Evolutionary conservation across 352 stramenopile species (phyloP).

Genomic region (Pythium insidiosum): DNA sequence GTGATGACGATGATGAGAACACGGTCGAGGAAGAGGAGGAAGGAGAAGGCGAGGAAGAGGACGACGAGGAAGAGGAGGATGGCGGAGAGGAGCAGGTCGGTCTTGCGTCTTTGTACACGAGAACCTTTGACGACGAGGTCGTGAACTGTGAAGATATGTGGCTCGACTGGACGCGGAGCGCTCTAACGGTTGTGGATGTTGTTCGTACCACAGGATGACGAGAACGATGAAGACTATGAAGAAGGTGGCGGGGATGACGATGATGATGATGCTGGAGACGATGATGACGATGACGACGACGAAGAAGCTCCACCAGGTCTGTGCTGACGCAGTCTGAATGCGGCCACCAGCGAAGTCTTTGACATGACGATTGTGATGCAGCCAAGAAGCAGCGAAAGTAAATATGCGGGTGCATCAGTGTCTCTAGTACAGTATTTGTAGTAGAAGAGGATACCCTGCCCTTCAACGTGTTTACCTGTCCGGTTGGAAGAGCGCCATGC

Average conservation of each 20-base stretch:
- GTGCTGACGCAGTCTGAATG: too few species aligned
- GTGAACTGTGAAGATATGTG: not conserved
- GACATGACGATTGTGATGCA: conserved; percentile 6
- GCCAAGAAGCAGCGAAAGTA: conserved; percentile 71
- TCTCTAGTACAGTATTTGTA: conserved; percentile 19
- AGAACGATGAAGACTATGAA: conserved; percentile 36
- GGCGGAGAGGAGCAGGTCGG: conserved; percentile 35
- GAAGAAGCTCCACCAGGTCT: conserved; percentile 39
- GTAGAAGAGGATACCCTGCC: too few species aligned
- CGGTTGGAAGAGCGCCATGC: too few species aligned
- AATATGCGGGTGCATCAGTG: not conserved
- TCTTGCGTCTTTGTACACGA: conserved; percentile 58
- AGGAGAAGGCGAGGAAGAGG: conserved; percentile 18
- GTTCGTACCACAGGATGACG: conserved; percentile 24
- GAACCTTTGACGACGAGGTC: conserved; percentile 33
- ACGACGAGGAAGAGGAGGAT: conserved; percentile 21
- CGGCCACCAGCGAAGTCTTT: too few species aligned
- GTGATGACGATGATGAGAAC: conserved; percentile 16
- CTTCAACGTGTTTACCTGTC: too few species aligned
- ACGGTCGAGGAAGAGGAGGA: conserved; percentile 8
- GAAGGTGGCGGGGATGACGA: conserved; percentile 17
- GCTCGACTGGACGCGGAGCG: not conserved
- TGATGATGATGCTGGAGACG: conserved; percentile 12
- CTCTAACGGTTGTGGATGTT: not conserved
- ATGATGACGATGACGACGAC: conserved; percentile 33